Percentiles rank a stretch among this genome's conserved stretches.
These are phyloP conservation scores for Phalaenopsis aphrodite DNA, from an alignment of 106 monocot species.

Conservation along the genomic window DNA sequence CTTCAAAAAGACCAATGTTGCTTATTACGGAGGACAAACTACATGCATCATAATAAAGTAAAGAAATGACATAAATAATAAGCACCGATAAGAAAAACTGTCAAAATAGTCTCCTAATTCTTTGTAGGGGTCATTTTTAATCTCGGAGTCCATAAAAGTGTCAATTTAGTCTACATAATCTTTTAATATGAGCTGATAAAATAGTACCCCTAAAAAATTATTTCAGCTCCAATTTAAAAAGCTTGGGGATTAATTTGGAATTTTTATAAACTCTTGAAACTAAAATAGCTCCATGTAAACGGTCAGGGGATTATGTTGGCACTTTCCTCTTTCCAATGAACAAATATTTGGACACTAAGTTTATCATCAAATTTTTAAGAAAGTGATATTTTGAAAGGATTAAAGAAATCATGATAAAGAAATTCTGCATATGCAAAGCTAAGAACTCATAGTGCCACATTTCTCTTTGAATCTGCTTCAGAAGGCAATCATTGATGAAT, in stretches of 20 bases:
- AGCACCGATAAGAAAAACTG: background rate
- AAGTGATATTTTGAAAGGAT: background rate
- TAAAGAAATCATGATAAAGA: background rate
- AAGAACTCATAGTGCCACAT: background rate
- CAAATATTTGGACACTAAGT: background rate
- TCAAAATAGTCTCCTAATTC: no score
- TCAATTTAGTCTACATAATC: no score
- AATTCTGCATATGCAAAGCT: background rate
- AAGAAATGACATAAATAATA: background rate
- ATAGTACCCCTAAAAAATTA: no score
- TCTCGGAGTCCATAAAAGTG: no score
- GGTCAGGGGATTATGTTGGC: no score
- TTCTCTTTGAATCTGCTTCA: background rate
- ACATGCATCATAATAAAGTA: background rate
- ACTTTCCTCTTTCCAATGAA: background rate
- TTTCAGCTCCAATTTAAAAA: no score
- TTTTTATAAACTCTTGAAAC: no score
- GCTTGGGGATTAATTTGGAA: no score
- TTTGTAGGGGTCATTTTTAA: no score
- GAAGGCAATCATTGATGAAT: background rate
- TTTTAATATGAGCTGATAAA: no score
- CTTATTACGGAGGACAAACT: background rate
- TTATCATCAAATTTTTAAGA: background rate
- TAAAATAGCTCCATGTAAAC: no score
- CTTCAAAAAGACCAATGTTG: slow-evolving; percentile 26